Base-by-base conservation (phyloP, 2,329 filamentous ascomycete genomes). In the Pyrenochaeta sp. region DNA sequence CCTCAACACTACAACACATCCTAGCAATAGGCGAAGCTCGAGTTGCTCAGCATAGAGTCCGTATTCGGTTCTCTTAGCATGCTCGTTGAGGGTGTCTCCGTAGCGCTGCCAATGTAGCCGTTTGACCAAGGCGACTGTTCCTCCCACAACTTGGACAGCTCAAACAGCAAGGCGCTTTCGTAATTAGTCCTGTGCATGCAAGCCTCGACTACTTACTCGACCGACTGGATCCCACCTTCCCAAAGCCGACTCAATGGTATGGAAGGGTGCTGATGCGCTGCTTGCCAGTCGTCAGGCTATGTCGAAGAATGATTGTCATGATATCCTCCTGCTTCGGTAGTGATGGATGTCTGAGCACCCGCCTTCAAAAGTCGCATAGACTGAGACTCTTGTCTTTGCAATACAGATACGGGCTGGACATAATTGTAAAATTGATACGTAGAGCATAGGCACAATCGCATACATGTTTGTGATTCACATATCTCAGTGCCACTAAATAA, bases 371-470 rank as follows among this genome's bases (percentile, higher is more conserved):
- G 72, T 74, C 55, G 72, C 70, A 57, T 67, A 67, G 68, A 71
- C 70, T 42, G 46, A 74, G 71, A 74, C 50, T 69, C 62, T 58
- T 75, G 71, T 69, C 72, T 71, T 65, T 64, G 72, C 70, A 68
- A 71, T 72, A 76, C 73, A 75, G 72, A 76, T 74, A 68, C 72
- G 70, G 70, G 69, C 60, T 62, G 66, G 61, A 75, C 68, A 75
- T 66, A 27, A 3, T 13, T 25, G 36, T 28, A 39, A 27, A 9
- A 43, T 7, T 28, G 36, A 40, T 42, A 24, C 34, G 40, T 42
- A 12, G 10, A 27, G 40, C 15, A 13, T 28, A 5, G 13, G 8
- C 3, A 5, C 22, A 24, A 44, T 12, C 25, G 6, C 7, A 44
- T 42, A 4, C 13, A 22, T 36, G 9, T 36, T 36, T 36, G 13